Percentiles rank a stretch among this genome's conserved stretches.
Evolutionary conservation across 2,329 filamentous ascomycete species (phyloP).

Genomic region (Hymenotorrendiella dingleyae): DNA sequence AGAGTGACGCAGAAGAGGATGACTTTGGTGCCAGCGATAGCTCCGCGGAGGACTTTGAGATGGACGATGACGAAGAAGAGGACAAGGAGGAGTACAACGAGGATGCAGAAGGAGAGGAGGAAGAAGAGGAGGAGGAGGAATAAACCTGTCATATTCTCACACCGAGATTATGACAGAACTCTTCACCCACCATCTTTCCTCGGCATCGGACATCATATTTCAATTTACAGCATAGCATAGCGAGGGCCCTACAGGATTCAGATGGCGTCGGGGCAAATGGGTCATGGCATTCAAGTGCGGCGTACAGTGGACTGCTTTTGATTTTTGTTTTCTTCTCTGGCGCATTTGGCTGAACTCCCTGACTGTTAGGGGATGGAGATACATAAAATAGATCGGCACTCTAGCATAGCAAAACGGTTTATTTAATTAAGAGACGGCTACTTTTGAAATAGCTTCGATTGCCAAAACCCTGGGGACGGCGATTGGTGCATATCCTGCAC

Average conservation of each 20-base stretch:
- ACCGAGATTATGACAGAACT: background rate
- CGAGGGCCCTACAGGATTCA: conserved; percentile 4
- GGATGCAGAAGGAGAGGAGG: conserved; percentile 39
- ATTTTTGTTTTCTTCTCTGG: conserved; percentile 11
- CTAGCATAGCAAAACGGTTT: too few relatives aligned
- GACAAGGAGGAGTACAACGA: conserved; percentile 51
- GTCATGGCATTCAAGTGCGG: conserved; percentile 13
- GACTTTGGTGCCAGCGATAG: conserved; percentile 74
- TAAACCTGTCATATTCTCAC: too few relatives aligned
- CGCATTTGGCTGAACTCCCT: conserved; percentile 2
- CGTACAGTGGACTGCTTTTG: conserved; percentile 8
- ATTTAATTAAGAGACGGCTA: too few relatives aligned
- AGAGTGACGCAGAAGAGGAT: conserved; percentile 61
- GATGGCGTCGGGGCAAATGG: conserved; percentile 18
- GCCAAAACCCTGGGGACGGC: too few relatives aligned
- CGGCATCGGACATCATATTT: conserved; percentile 9
- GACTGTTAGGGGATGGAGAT: background rate
- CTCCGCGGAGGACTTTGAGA: conserved; percentile 51
- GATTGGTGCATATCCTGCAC: too few relatives aligned
- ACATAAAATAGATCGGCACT: conserved; percentile 2
- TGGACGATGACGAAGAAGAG: conserved; percentile 54
- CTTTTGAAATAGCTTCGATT: too few relatives aligned
- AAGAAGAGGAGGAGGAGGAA: conserved; percentile 15
- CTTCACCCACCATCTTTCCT: background rate
- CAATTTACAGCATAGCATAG: conserved; percentile 17